A percentile compares a stretch with the other conserved stretches of the same genome.
These are phyloP conservation scores for Thalassia testudinum DNA, from an alignment of 116 monocot species.

Conservation along the genomic window DNA sequence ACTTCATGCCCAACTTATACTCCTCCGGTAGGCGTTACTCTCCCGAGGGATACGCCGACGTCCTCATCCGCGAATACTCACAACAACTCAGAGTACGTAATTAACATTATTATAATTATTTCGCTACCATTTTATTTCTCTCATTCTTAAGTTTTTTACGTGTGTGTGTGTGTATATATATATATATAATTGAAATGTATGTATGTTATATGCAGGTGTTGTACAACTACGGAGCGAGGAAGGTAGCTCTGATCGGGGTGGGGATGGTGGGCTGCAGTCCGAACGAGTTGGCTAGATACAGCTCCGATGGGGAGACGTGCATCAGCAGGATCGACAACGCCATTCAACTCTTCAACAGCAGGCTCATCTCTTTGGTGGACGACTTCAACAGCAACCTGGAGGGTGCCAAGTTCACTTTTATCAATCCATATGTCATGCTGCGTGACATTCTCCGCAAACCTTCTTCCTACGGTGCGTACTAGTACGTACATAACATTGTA, in stretches of 20 bases:
- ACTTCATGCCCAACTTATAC: constrained; percentile 70
- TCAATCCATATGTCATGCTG: constrained; percentile 39
- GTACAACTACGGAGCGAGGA: constrained; percentile 58
- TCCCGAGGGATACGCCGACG: constrained; percentile 26
- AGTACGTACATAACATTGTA: too few relatives aligned
- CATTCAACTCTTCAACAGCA: constrained; percentile 40
- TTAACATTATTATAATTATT: too few relatives aligned
- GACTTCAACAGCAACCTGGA: constrained; percentile 19
- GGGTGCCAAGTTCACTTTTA: constrained; percentile 40
- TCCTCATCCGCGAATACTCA: constrained; percentile 50
- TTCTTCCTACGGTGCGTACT: constrained; percentile 40
- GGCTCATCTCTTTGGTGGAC: constrained; percentile 36
- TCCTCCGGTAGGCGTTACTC: constrained; percentile 27
- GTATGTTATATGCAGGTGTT: too few relatives aligned
- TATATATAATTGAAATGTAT: too few relatives aligned
- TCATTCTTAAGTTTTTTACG: too few relatives aligned
- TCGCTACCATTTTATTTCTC: too few relatives aligned
- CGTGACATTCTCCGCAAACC: constrained; percentile 41
- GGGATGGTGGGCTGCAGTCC: constrained; percentile 86
- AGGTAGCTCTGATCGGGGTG: constrained; percentile 30
- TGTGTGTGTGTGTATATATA: too few relatives aligned
- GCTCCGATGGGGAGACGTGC: constrained; percentile 18
- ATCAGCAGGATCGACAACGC: constrained; percentile 50
- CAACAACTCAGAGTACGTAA: constrained; percentile 27
- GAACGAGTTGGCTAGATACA: constrained; percentile 50